A percentile compares a stretch with the other conserved stretches of the same genome.
phyloP scores from a whole-genome alignment of 495 filamentous ascomycete genomes.

The Trichoderma asperelloides region DNA sequence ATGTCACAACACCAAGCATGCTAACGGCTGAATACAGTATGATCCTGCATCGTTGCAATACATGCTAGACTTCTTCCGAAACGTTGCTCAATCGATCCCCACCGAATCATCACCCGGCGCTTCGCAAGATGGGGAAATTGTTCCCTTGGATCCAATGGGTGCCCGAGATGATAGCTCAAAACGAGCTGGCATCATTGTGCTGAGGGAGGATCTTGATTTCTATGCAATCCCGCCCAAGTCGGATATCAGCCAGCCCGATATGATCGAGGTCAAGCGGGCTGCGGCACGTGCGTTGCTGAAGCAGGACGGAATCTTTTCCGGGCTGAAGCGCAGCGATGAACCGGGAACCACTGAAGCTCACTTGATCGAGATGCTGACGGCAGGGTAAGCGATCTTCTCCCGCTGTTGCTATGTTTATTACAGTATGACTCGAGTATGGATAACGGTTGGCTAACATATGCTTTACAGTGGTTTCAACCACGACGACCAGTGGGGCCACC shows the following conservation, averaged over 20 bases:
- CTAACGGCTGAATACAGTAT: conserved; percentile 66
- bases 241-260: conserved; percentile 79
- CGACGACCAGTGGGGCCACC: conserved; percentile 91
- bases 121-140: conserved; percentile 51
- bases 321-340: conserved; percentile 88
- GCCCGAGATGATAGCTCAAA: conserved; percentile 47
- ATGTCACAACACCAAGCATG: conserved; percentile 22
- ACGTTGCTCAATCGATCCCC: conserved; percentile 89
- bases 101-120: conserved; percentile 53
- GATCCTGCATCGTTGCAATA: conserved; percentile 93
- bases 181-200: conserved; percentile 92
- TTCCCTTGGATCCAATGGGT: conserved; percentile 52
- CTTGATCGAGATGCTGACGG: conserved; percentile 98
- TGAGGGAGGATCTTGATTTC: conserved; percentile 95
- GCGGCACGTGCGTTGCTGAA: conserved; percentile 75
- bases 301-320: conserved; percentile 95
- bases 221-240: conserved; percentile 87
- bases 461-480: conserved; percentile 79
- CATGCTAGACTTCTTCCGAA: conserved; percentile 98
- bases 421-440: not conserved
- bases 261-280: conserved; percentile 95
- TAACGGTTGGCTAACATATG: not conserved
- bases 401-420: not conserved
- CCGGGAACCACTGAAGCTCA: conserved; percentile 95
- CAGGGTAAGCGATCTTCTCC: conserved; percentile 59